phyloP scores from a whole-genome alignment of 345 rosid genomes.

The Syzygium grande region DNA sequence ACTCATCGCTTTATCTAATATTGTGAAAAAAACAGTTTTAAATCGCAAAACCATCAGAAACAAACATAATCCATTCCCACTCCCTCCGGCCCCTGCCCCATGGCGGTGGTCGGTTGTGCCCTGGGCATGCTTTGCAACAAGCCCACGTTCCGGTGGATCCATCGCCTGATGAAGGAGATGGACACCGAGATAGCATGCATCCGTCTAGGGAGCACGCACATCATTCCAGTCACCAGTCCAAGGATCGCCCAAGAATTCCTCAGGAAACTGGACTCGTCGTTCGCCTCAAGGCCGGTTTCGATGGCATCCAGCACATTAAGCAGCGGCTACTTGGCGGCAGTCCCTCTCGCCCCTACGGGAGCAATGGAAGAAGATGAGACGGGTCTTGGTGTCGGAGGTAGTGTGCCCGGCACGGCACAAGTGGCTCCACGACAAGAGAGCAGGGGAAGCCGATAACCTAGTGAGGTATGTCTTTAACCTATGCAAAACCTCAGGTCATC shows the following conservation, averaged over 20 bases:
- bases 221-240: conserved; percentile 20
- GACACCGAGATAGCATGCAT: background rate
- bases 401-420: conserved; percentile 9
- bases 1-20: background rate
- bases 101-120: conserved; percentile 2
- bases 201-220: background rate
- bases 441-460: conserved; percentile 41
- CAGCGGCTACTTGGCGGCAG: conserved; percentile 9
- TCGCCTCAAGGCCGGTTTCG: conserved; percentile 19
- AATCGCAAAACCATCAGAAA: background rate
- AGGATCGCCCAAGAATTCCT: conserved; percentile 32
- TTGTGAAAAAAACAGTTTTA: background rate
- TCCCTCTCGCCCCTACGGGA: conserved; percentile 10
- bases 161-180: conserved; percentile 1
- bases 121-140: background rate
- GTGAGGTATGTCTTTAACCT: conserved; percentile 19
- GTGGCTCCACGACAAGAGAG: conserved; percentile 22
- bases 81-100: background rate
- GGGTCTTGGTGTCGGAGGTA: conserved; percentile 18
- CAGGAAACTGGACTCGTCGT: conserved; percentile 16
- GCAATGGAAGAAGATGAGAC: conserved; percentile 44
- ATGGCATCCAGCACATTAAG: conserved; percentile 1
- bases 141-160: conserved; percentile 2
- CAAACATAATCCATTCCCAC: background rate
- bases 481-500: background rate